These are phyloP conservation scores for Pseudogymnoascus sp. DNA, from an alignment of 2,329 filamentous ascomycete genomes.

Conservation along the genomic window DNA sequence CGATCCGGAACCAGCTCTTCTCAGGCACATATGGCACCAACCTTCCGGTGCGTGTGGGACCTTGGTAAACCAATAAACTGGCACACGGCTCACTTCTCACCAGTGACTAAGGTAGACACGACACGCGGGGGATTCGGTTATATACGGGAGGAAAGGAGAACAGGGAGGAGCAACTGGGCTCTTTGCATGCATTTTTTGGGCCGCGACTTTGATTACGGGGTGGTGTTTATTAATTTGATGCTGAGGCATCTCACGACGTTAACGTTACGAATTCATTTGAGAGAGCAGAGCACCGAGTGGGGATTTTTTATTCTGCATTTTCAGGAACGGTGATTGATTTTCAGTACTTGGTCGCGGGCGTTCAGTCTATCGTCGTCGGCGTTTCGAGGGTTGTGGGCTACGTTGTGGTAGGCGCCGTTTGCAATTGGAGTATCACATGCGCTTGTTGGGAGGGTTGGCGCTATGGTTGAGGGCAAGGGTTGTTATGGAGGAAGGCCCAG, in stretches of 20 bases:
- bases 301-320: background rate
- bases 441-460: background rate
- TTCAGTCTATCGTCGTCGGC: background rate
- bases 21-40: conserved; percentile 49
- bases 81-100: background rate
- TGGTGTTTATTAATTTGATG: background rate
- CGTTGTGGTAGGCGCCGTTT: background rate
- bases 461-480: background rate
- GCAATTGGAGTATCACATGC: conserved; percentile 6
- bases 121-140: background rate
- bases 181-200: background rate
- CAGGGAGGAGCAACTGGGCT: background rate
- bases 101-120: background rate
- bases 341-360: conserved; percentile 2
- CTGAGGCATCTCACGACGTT: conserved; percentile 4
- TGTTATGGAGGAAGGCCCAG: background rate
- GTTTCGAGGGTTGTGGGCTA: background rate
- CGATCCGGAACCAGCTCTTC: conserved; percentile 55
- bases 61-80: conserved; percentile 39
- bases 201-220: background rate
- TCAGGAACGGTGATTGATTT: conserved; percentile 1
- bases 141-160: background rate
- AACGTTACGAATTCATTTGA: conserved; percentile 6
- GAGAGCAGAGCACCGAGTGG: conserved; percentile 3
- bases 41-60: conserved; percentile 51